Evolutionary conservation across 2,329 filamentous ascomycete species (phyloP), one percentile per base, ranked within the genome.

Genomic region (Ophioceras dolichostomum): DNA sequence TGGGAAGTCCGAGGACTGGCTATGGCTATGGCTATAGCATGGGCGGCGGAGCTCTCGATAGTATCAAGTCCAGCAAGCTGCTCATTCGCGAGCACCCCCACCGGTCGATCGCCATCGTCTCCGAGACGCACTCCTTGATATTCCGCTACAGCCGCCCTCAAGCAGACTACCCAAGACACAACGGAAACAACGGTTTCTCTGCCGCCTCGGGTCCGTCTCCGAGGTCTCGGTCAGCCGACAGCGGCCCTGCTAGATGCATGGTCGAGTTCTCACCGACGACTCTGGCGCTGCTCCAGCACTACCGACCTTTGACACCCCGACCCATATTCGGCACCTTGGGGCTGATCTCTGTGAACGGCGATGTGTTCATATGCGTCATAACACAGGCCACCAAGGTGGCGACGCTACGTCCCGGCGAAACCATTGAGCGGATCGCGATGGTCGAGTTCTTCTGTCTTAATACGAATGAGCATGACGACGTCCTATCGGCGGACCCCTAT

Each of bases 381-480:
- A 93, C 83, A 20, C 76, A 78, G 32, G 82, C 85, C 27, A 71
- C 75, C 16, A 76, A 79, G 43, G 86, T 88, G 5, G 89, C 88
- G 13, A 86, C 76, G 1, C 71, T 95, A 34, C 72, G 87, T 34
- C 87, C 87, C 0, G 85, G 85, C 33, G 89, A 96, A 65, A 89
- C 82, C 4, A 80, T 95, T 18, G 83, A 91, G 60, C 79, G 79
- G 56, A 96, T 96, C 49, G 71, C 79, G 42, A 77, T 73, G 16
- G 89, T 95, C 41, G 84, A 91, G 46, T 96, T 96, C 56, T 85
- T 94, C 62, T 96, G 91, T 53, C 64, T 98, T 42, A 96, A 85
- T 56, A 83, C 80, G 49, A 68, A 80, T 29, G 78, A 86, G 46
- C 95, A 93, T 59, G 91, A 96, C 58, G 73, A 87, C 56, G 72